Percentiles rank a stretch among this genome's conserved stretches.
phyloP scores from a whole-genome alignment of 768 basidiomycete species.

The Leccinum ochraceum region DNA sequence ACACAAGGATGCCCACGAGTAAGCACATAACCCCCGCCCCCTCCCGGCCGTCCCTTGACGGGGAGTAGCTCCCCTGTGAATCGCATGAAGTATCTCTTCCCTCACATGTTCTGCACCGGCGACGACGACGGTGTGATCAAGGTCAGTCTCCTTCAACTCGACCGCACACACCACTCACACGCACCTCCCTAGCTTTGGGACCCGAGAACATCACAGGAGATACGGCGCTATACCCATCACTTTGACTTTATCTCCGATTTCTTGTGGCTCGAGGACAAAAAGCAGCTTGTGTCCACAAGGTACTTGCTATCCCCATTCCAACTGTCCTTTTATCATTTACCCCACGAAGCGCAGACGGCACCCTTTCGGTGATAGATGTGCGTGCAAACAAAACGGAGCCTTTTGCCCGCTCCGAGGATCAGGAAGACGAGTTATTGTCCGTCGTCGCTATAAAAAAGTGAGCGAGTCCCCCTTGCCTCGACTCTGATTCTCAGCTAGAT shows the following conservation, averaged over 20 bases:
- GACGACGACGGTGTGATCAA: slow-evolving; percentile 96
- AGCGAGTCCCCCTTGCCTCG: slow-evolving; percentile 19
- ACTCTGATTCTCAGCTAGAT: neutral
- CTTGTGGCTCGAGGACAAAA: slow-evolving; percentile 80
- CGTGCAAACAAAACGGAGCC: slow-evolving; percentile 79
- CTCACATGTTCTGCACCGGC: slow-evolving; percentile 78
- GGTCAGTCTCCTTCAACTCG: slow-evolving; percentile 41
- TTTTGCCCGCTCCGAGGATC: slow-evolving; percentile 87
- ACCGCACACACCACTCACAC: neutral
- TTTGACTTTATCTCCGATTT: slow-evolving; percentile 96
- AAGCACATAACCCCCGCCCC: slow-evolving; percentile 33
- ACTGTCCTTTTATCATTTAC: neutral
- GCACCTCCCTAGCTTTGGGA: slow-evolving; percentile 76
- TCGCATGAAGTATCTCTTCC: slow-evolving; percentile 70
- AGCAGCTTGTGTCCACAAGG: slow-evolving; percentile 88
- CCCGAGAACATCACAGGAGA: slow-evolving; percentile 62
- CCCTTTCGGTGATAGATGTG: slow-evolving; percentile 89
- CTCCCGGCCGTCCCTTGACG: slow-evolving; percentile 27
- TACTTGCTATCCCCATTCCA: slow-evolving; percentile 30
- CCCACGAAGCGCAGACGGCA: slow-evolving; percentile 79
- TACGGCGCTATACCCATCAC: slow-evolving; percentile 79
- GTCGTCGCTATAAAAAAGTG: slow-evolving; percentile 84
- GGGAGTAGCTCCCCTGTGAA: slow-evolving; percentile 76
- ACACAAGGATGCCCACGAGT: slow-evolving; percentile 65
- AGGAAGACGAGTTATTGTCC: slow-evolving; percentile 92